Evolutionary conservation across 1,284 basidiomycete genomes (phyloP).

Genomic region (Cerioporus squamosus): DNA sequence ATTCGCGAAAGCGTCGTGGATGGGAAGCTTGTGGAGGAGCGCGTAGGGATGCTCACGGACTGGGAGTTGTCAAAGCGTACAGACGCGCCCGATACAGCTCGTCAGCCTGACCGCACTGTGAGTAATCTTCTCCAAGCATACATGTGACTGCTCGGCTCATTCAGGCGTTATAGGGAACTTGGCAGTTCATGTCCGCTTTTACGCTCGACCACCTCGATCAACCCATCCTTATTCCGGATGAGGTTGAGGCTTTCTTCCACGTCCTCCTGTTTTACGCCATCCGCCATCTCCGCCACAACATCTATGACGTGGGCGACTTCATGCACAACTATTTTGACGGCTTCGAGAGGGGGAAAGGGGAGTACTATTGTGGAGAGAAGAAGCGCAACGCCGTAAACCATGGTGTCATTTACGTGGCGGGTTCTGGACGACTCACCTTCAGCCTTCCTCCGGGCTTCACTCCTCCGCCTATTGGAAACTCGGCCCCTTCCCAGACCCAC

Average conservation of each 20-base stretch:
- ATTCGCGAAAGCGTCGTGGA: background rate
- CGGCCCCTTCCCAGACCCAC: background rate
- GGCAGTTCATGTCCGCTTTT: constrained; percentile 16
- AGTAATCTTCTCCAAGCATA: background rate
- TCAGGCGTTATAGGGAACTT: constrained; percentile 10
- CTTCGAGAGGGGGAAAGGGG: background rate
- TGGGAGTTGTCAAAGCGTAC: constrained; percentile 17
- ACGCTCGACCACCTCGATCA: background rate
- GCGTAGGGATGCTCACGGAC: constrained; percentile 7
- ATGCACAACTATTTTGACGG: constrained; percentile 15
- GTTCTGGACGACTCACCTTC: background rate
- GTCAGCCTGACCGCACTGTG: constrained; percentile 14
- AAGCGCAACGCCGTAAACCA: background rate
- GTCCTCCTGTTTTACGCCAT: constrained; percentile 11
- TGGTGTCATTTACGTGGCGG: background rate
- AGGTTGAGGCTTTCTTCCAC: constrained; percentile 20
- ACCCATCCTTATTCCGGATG: constrained; percentile 6
- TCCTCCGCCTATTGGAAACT: background rate
- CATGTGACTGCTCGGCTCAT: background rate
- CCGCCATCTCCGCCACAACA: constrained; percentile 14
- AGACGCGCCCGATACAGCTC: background rate
- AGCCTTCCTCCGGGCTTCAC: background rate
- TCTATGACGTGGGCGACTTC: constrained; percentile 5
- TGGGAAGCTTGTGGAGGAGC: background rate
- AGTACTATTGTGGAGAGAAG: background rate